Conservation (phyloP, 2,329 filamentous ascomycete genomes). For the Xylaria multiplex region DNA sequence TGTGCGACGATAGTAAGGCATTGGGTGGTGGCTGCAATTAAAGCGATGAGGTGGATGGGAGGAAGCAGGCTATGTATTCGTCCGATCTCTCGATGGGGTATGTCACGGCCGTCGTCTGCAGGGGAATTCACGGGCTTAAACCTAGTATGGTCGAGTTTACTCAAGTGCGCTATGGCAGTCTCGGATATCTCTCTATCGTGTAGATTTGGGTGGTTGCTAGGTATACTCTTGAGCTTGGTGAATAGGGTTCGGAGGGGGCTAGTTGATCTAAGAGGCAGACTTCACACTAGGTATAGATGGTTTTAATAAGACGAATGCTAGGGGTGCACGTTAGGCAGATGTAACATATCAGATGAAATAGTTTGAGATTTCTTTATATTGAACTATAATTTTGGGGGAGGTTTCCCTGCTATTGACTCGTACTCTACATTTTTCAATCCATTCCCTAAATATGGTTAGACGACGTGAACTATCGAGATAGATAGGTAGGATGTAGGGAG, state of each 20-base stretch:
- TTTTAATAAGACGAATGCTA: not conserved
- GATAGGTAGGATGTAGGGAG: not conserved
- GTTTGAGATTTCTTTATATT: constrained; percentile 4
- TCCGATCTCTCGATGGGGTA: not conserved
- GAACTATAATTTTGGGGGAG: not conserved
- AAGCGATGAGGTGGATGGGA: not conserved
- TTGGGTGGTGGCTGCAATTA: too few species aligned
- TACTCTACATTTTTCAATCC: not conserved
- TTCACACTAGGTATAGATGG: not conserved
- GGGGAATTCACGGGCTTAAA: not conserved
- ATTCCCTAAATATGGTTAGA: not conserved
- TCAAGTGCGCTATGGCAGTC: not conserved
- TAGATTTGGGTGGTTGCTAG: not conserved
- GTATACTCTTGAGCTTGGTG: not conserved
- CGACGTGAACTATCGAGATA: not conserved
- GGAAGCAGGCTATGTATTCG: not conserved
- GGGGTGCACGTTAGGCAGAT: not conserved
- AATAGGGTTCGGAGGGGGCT: not conserved
- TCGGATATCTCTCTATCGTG: not conserved
- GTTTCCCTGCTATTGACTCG: not conserved
- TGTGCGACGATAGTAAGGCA: too few species aligned
- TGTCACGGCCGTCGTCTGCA: not conserved
- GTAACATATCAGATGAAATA: not conserved
- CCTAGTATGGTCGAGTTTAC: not conserved
- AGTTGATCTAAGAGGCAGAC: too few species aligned